These are phyloP conservation scores for Cutaneotrichosporon sp. DNA, from an alignment of 1,284 basidiomycete species.

Conservation along the genomic window DNA sequence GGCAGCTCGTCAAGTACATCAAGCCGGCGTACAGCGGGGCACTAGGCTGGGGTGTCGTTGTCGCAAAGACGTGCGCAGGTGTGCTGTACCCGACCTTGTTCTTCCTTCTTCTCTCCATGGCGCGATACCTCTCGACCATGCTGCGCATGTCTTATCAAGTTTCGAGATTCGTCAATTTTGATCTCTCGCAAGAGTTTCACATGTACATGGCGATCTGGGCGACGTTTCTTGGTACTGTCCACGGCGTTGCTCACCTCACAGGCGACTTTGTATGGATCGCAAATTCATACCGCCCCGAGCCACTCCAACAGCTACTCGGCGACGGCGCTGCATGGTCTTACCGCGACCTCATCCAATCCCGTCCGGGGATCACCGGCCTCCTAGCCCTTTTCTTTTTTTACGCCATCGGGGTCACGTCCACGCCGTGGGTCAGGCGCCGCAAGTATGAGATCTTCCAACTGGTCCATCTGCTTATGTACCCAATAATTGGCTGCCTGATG, in stretches of 20 bases:
- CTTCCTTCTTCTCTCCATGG: constrained; percentile 29
- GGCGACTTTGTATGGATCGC: constrained; percentile 28
- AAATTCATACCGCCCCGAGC: constrained; percentile 13
- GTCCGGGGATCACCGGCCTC: constrained; percentile 25
- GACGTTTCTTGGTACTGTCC: constrained; percentile 22
- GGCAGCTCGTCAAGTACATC: constrained; percentile 31
- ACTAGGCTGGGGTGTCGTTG: constrained; percentile 31
- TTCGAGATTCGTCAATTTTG: constrained; percentile 29
- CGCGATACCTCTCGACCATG: constrained; percentile 27
- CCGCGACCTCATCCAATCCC: constrained; percentile 14
- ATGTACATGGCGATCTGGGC: constrained; percentile 26
- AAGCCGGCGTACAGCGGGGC: constrained; percentile 21
- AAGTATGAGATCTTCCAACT: constrained; percentile 32
- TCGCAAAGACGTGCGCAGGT: constrained; percentile 30
- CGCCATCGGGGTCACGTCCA: constrained; percentile 15
- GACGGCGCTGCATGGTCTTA: constrained; percentile 15
- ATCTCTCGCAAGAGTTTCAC: constrained; percentile 30
- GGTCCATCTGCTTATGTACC: constrained; percentile 32
- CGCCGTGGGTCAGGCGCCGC: constrained; percentile 20
- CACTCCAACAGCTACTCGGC: constrained; percentile 16
- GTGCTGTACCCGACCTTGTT: constrained; percentile 28
- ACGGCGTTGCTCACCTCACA: constrained; percentile 28
- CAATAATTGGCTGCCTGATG: constrained; percentile 27
- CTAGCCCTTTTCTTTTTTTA: constrained; percentile 25
- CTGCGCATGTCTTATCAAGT: constrained; percentile 23